Base-by-base conservation (phyloP, 2,329 filamentous ascomycete species). In the Beauveria pseudobassiana region DNA sequence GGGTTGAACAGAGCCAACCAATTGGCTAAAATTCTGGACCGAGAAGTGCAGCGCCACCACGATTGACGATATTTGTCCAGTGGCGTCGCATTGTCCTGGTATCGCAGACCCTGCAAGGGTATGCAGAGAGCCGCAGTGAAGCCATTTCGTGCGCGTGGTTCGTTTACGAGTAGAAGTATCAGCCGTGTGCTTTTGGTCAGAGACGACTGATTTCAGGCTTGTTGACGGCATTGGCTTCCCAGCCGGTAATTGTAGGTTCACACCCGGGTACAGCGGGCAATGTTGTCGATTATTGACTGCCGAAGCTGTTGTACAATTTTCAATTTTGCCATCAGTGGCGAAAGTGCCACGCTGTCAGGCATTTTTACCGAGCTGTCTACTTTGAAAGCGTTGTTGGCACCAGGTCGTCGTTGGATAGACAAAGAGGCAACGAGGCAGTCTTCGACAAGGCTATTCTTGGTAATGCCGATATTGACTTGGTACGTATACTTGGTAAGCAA, bases 321-420 rank as follows among this genome's bases (percentile, higher is more conserved):
- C n/a, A 40, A 34, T 12, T 22, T 28, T 20, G 38, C 4, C 12
- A 20, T 52, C 38, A 30, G 57, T 59, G 57, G 57, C 57, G 28
- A 59, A 52, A 51, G 7, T 59, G 57, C 46, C 57, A 59, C 57
- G 57, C 38, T 59, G 57, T 30, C 57, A 59, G 46, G 34, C 34
- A 26, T 45, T 59, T n/a, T 59, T 40, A 38, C 18, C 20, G 34
- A 51, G 22, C 22, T 9, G 34, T 14, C 24, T 16, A 6, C 24
- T 30, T 59, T 24, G 34, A 24, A 52, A 18, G 38, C 22, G 22
- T 45, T 18, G 57, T 50, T 57, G 54, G 54, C 43, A 57, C 22
- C 22, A 40, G 30, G 49, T 28, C 30, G 58, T 54, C 48, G 38
- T 40, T 53, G 16, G n/a, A 46, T 18, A 52, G 30, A 38, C 30